A percentile compares a stretch with the other conserved stretches of the same genome.
phyloP scores from a whole-genome alignment of 2,329 filamentous ascomycete genomes.

The Calcarisporium arbuscula region DNA sequence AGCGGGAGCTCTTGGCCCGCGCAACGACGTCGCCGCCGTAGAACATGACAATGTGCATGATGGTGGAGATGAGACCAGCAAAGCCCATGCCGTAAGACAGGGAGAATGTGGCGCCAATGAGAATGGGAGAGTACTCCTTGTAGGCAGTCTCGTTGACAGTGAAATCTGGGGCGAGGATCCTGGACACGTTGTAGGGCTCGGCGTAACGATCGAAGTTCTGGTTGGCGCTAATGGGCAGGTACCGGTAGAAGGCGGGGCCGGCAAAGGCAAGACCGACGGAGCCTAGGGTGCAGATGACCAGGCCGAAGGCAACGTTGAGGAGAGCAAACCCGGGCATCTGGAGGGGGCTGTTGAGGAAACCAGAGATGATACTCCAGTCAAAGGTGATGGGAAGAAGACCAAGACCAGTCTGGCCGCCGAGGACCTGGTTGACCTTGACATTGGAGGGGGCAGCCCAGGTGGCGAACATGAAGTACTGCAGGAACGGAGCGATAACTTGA shows the following conservation, averaged over 20 bases:
- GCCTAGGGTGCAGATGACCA: slow-evolving; percentile 43
- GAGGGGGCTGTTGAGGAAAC: slow-evolving; percentile 49
- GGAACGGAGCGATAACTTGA: slow-evolving; percentile 50
- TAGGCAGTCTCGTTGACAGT: slow-evolving; percentile 52
- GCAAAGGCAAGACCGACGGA: slow-evolving; percentile 48
- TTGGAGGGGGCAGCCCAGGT: slow-evolving; percentile 59
- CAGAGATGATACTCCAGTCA: slow-evolving; percentile 58
- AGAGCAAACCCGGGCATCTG: slow-evolving; percentile 56
- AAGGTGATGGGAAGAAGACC: slow-evolving; percentile 59
- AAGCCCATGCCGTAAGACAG: slow-evolving; percentile 52
- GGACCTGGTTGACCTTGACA: slow-evolving; percentile 57
- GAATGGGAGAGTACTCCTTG: slow-evolving; percentile 48
- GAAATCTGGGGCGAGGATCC: slow-evolving; percentile 45
- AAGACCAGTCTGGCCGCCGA: slow-evolving; percentile 55
- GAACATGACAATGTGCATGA: slow-evolving; percentile 46
- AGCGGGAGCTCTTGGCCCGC: slow-evolving; percentile 22
- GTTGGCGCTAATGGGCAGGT: slow-evolving; percentile 50
- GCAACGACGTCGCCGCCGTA: slow-evolving; percentile 42
- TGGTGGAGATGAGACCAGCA: slow-evolving; percentile 45
- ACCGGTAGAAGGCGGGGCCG: slow-evolving; percentile 44
- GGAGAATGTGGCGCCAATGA: slow-evolving; percentile 48
- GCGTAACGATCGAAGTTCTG: slow-evolving; percentile 55
- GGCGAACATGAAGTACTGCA: slow-evolving; percentile 54
- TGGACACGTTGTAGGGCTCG: slow-evolving; percentile 45
- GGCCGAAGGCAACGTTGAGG: slow-evolving; percentile 48